phyloP scores from a whole-genome alignment of 139 green algal genomes.

The Trebouxia sp. region DNA sequence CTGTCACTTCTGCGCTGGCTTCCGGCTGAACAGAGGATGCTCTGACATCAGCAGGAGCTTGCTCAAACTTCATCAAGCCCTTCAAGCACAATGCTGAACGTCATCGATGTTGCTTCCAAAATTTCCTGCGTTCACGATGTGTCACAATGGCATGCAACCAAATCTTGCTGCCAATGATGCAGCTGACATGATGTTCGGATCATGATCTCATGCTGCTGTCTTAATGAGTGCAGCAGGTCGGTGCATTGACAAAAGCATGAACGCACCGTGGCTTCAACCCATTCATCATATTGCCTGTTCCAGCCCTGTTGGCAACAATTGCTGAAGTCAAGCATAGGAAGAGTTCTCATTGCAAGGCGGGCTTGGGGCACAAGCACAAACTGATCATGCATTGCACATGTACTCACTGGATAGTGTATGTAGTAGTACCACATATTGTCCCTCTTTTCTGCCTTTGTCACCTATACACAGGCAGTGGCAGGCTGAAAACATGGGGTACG shows the following conservation, averaged over 20 bases:
- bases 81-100: not conserved
- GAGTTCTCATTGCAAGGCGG: too few relatives aligned
- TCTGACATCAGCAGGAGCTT: not conserved
- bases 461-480: not conserved
- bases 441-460: constrained; percentile 42
- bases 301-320: constrained; percentile 48
- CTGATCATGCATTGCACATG: not conserved
- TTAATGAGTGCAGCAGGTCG: too few relatives aligned
- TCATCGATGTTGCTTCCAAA: too few relatives aligned
- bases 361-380: too few relatives aligned
- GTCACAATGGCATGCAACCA: not conserved
- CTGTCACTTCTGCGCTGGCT: not conserved
- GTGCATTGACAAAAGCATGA: not conserved
- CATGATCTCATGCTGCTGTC: too few relatives aligned
- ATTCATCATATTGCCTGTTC: constrained; percentile 84
- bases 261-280: constrained; percentile 64
- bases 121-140: too few relatives aligned
- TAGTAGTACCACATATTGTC: constrained; percentile 65
- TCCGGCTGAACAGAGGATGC: not conserved
- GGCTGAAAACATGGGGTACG: too few relatives aligned
- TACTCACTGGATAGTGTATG: constrained; percentile 60
- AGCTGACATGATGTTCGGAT: not conserved
- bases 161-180: too few relatives aligned
- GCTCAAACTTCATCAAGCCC: constrained; percentile 6
- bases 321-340: too few relatives aligned